Percentiles rank a stretch among this genome's conserved stretches.
Conservation (phyloP, 345 rosid genomes). For the Triadica sebifera region DNA sequence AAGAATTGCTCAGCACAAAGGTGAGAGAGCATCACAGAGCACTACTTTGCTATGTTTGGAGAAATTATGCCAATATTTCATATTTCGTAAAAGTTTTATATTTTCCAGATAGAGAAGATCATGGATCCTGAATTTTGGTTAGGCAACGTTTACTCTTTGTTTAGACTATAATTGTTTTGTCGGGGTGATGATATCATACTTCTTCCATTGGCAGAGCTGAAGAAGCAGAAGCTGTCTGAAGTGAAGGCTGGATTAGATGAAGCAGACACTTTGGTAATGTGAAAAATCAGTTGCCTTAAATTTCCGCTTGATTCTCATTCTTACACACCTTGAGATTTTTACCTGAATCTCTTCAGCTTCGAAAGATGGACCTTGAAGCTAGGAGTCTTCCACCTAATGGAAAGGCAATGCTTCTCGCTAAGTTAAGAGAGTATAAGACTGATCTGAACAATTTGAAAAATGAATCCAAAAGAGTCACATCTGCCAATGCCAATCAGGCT, state of each 20-base stretch:
- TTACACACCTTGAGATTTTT: slow-evolving; percentile 7
- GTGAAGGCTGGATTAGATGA: slow-evolving; percentile 60
- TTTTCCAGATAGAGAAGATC: neutral
- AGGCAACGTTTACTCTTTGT: neutral
- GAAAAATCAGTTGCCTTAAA: slow-evolving; percentile 6
- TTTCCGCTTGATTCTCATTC: slow-evolving; percentile 1
- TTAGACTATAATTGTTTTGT: neutral
- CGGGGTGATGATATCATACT: neutral
- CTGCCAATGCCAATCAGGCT: slow-evolving; percentile 50
- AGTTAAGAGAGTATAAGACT: slow-evolving; percentile 79
- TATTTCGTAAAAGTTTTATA: neutral
- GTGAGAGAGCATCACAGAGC: neutral
- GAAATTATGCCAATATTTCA: neutral
- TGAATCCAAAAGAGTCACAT: slow-evolving; percentile 59
- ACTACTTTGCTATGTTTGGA: neutral
- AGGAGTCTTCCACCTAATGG: slow-evolving; percentile 67
- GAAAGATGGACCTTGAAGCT: slow-evolving; percentile 90
- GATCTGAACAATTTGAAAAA: slow-evolving; percentile 80
- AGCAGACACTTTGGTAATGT: slow-evolving; percentile 72
- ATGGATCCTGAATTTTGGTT: neutral
- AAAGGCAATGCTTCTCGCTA: slow-evolving; percentile 69
- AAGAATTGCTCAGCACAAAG: neutral
- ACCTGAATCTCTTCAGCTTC: slow-evolving; percentile 39
- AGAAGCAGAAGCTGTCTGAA: slow-evolving; percentile 77
- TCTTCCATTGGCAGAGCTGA: slow-evolving; percentile 48